Percentiles rank a stretch among this genome's conserved stretches.
Evolutionary conservation across 306 rosid species (phyloP).

Genomic region (Sicyos baderoa): DNA sequence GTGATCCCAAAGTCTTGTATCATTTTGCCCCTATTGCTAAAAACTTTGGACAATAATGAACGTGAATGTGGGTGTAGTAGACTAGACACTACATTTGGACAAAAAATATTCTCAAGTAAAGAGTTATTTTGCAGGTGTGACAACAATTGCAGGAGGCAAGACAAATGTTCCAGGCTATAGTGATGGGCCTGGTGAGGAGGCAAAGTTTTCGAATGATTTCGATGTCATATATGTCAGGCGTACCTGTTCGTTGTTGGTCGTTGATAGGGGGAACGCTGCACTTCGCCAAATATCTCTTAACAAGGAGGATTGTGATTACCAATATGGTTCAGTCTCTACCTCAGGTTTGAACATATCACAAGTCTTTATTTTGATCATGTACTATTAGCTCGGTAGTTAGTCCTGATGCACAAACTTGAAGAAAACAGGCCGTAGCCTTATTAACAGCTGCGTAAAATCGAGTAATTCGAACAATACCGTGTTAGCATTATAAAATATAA

Average conservation of each 20-base stretch:
- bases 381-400: neutral
- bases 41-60: neutral
- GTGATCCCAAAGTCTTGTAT: neutral
- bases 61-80: slow-evolving; percentile 13
- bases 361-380: neutral
- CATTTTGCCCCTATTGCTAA: slow-evolving; percentile 1
- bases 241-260: slow-evolving; percentile 83
- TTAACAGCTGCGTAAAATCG: neutral
- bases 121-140: slow-evolving; percentile 54
- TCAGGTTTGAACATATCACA: slow-evolving; percentile 49
- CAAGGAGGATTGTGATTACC: slow-evolving; percentile 82
- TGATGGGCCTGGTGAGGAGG: slow-evolving; percentile 98
- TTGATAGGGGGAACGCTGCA: slow-evolving; percentile 98
- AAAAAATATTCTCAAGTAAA: slow-evolving; percentile 19
- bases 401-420: neutral
- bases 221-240: slow-evolving; percentile 75
- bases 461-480: neutral
- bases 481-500: neutral
- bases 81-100: slow-evolving; percentile 4
- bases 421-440: neutral
- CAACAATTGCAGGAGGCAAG: slow-evolving; percentile 98
- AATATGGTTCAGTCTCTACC: slow-evolving; percentile 61
- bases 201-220: slow-evolving; percentile 91
- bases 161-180: slow-evolving; percentile 84
- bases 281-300: slow-evolving; percentile 78